Evolutionary conservation across 1,139 yeast species (phyloP), one percentile per base, ranked within the genome.

Genomic region (Saccharomyces hybrid): DNA sequence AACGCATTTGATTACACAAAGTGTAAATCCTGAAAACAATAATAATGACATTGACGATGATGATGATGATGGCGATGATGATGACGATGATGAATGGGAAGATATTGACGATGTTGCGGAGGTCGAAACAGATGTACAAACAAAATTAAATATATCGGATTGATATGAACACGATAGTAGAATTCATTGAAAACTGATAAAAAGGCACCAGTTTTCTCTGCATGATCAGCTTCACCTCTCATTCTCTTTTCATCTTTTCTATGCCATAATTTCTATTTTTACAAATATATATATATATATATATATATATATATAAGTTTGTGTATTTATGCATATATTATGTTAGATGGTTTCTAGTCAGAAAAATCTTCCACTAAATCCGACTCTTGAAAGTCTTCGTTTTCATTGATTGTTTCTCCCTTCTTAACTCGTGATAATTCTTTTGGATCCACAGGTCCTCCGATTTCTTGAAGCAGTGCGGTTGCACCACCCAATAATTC

Each of bases 401-500:
- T 78, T 51, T 74, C 81, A 54, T 73, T 73, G 26, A 81, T 77
- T 16, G 69, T 72, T 4, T 74, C 80, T 49, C 71, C 75, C 49
- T 71, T 71, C 61, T 71, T 73, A n/a, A 79, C 75, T 66, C 64
- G 77, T 78, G 67, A 59, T 38, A 66, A 59, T 48, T 70, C 68
- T 38, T 65, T 58, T 38, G 58, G 60, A 47, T 64, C 66, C 2
- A 77, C 76, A 71, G 77, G 59, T 69, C 89, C 89, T 3, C 89
- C 90, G 47, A 84, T 71, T 57, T 79, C 82, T 5, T 68, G 61
- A 55, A 84, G 70, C 58, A 86, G 69, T 11, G 66, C 73, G 49
- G 73, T 70, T 1, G 86, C 78, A 56, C 83, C 86, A 12, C 73
- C 75, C 24, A 77, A 69, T 54, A 86, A 68, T 60, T 84, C 90